Evolutionary conservation across 1,284 basidiomycete genomes (phyloP), one percentile per base, ranked within the genome.

Genomic region (Amylostereum areolatum): DNA sequence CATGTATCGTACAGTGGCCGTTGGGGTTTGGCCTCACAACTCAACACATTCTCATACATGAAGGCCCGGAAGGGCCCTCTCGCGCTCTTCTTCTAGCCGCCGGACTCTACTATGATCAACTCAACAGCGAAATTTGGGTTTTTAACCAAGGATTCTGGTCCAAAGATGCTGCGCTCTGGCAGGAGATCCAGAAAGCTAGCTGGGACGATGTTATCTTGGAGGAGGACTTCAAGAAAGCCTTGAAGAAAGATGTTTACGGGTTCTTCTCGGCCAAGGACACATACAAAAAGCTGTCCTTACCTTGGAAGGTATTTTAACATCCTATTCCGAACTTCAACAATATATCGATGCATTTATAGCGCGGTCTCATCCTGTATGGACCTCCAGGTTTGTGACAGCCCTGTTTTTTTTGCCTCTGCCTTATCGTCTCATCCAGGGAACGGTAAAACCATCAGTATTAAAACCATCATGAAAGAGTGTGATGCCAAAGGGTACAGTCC

Each of bases 381-480:
- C 83, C 85, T 30, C 84, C 86, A 61, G 84, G 85, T 76, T 58
- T 47, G 66, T 52, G 18, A 25, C 42, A 36, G 24, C 33, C 1
- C 35, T 31, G 34, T 28, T 30, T 31, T 37, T 28, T 12, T 41
- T 29, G 7, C 24, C 46, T 33, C 47, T 25, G 30, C n/a, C 29
- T 43, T 2, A 36, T 46, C 4, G 45, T 25, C 35, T 18, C 47
- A 52, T 25, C 46, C 62, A 75, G 88, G 89, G 2, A 92, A 92
- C 53, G 89, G 89, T 3, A 92, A 92, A 66, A 92, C 89, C 0
- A 89, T 89, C 64, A 85, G 77, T 51, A 71, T 92, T 61, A 92
- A 91, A 63, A 77, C 73, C 9, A 75, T 87, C 53, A 85, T 87
- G 79, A 86, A 84, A 61, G 75, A 75, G 0, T 83, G 82, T 50